Evolutionary conservation across 768 basidiomycete species (phyloP).

Genomic region (Vararia minispora): DNA sequence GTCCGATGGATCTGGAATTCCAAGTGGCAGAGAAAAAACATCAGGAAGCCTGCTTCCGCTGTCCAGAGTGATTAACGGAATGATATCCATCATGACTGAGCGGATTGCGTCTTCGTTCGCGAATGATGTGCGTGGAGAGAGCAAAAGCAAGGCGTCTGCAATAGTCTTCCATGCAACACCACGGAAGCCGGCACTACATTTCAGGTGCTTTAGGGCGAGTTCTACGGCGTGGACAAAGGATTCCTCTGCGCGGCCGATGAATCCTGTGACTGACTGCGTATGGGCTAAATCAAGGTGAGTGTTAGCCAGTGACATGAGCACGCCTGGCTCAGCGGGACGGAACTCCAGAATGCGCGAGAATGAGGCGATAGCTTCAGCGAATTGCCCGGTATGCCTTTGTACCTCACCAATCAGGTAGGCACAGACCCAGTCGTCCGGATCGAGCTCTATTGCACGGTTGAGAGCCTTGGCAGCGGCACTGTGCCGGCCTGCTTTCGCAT

Average conservation of each 20-base stretch:
- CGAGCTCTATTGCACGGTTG: slow-evolving; percentile 56
- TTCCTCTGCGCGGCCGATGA: slow-evolving; percentile 58
- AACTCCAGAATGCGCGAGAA: slow-evolving; percentile 45
- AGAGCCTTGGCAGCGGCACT: slow-evolving; percentile 86
- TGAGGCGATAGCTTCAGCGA: slow-evolving; percentile 59
- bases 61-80: slow-evolving; percentile 28
- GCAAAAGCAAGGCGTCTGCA: slow-evolving; percentile 62
- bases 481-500: slow-evolving; percentile 78
- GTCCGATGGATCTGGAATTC: slow-evolving; percentile 12
- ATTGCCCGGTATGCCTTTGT: slow-evolving; percentile 64
- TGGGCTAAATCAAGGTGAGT: slow-evolving; percentile 63
- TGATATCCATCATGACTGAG: slow-evolving; percentile 22
- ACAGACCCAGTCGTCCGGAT: slow-evolving; percentile 75
- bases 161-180: slow-evolving; percentile 74
- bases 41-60: slow-evolving; percentile 31
- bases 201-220: slow-evolving; percentile 37
- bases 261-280: slow-evolving; percentile 56
- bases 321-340: slow-evolving; percentile 59
- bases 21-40: slow-evolving; percentile 24
- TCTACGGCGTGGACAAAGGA: slow-evolving; percentile 57
- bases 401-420: slow-evolving; percentile 78
- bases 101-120: slow-evolving; percentile 31
- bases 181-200: slow-evolving; percentile 50
- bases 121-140: slow-evolving; percentile 45
- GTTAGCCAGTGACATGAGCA: slow-evolving; percentile 59